phyloP scores from a whole-genome alignment of 768 basidiomycete genomes.

The Kwoniella shandongensis region DNA sequence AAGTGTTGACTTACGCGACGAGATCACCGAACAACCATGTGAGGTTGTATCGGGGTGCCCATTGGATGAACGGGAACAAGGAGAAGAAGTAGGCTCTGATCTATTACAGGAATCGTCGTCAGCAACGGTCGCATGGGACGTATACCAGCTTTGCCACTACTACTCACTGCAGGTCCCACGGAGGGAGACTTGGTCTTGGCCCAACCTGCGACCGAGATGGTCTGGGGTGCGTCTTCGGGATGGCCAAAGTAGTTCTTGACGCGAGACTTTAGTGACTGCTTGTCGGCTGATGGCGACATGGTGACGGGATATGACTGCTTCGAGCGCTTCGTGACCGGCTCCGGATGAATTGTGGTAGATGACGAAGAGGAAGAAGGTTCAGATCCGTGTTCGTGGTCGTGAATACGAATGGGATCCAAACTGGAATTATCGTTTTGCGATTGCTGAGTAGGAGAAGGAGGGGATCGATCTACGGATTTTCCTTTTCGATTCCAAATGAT shows the following conservation, averaged over 20 bases:
- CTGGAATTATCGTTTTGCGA: neutral
- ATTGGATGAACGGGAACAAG: conserved; percentile 80
- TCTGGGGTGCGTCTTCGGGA: conserved; percentile 16
- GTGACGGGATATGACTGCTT: no score
- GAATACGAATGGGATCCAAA: conserved; percentile 21
- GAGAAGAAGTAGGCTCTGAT: conserved; percentile 64
- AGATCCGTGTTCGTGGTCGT: no score
- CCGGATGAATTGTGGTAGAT: no score
- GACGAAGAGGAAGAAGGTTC: conserved; percentile 7
- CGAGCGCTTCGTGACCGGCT: no score
- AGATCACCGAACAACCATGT: conserved; percentile 80
- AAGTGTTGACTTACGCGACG: conserved; percentile 60
- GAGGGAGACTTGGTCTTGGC: conserved; percentile 12
- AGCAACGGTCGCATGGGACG: neutral
- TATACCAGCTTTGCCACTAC: no score
- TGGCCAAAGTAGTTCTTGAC: conserved; percentile 21
- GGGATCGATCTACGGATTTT: conserved; percentile 2
- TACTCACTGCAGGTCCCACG: conserved; percentile 12
- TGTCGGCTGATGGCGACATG: neutral
- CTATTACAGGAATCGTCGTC: conserved; percentile 53
- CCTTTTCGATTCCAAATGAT: conserved; percentile 10
- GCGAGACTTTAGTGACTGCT: conserved; percentile 6
- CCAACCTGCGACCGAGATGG: conserved; percentile 18
- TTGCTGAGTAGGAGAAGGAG: neutral
- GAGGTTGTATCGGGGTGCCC: conserved; percentile 78